Base-by-base conservation (phyloP, 2,329 filamentous ascomycete genomes). In the Davidsoniella neocaledoniae region DNA sequence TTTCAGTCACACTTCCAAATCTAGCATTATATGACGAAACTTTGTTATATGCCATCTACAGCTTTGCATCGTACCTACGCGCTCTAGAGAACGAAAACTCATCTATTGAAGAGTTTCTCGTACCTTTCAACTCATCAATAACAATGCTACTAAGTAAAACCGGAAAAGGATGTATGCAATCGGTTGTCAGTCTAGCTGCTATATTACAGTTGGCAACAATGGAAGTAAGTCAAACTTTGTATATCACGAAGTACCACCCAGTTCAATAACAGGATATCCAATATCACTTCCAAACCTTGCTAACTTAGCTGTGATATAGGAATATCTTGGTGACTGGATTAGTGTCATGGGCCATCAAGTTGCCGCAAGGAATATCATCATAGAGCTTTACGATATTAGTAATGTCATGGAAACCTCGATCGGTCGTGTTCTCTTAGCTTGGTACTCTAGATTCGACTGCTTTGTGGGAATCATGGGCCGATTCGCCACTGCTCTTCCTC, bases 281-380 rank as follows among this genome's bases (percentile, higher is more conserved):
- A 12, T 33, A 19, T 8, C 40, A 21, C 45, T 14, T 25, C 54
- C 57, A 47, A 58, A 51, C 14, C 14, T 1, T 33, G 26, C 37
- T 45, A 49, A 49, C 55, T n/a, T 59, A 25, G 16, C 26, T 16
- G 5, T 7, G 4, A 21, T 19, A 7, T 58, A 94, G 86, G 91
- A 96, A 65, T 93, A 87, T 58, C 72, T 96, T 43, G 91, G 91
- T 10, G 91, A 98, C 61, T 96, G 87, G 87, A 78, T 93, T 48
- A 95, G 93, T 58, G 70, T 96, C 14, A 81, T 91, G 64, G 85
- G 87, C 19, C 91, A 96, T 61, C 88, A 95, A 62, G 86, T 83
- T 60, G 91, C 90, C 9, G 91, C 91, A 0, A 77, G 83, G 59
- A 78, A 86, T 55, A 81, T 96, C 57, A 68, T 96, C 43, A 82